phyloP scores from a whole-genome alignment of 192 early-diverging fungal species.

The Coemansia sp. region DNA sequence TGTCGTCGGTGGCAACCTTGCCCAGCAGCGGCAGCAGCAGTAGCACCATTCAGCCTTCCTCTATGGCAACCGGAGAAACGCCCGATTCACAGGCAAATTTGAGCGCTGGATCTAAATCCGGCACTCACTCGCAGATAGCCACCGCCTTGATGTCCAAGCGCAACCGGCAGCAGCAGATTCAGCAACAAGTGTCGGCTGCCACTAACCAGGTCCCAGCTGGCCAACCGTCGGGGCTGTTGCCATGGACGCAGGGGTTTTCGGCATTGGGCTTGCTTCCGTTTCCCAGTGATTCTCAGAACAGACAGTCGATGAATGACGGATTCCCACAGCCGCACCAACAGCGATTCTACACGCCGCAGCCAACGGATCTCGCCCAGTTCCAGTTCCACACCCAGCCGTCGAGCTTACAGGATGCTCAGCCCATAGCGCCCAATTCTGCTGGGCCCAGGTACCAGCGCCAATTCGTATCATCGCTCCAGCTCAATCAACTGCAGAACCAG shows the following conservation, averaged over 20 bases:
- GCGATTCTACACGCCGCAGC: slow-evolving; percentile 36
- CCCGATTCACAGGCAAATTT: background rate
- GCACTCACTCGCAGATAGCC: slow-evolving; percentile 51
- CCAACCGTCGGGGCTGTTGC: slow-evolving; percentile 12
- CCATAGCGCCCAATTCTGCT: slow-evolving; percentile 10
- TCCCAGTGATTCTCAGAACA: background rate
- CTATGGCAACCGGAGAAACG: background rate
- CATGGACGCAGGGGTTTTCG: slow-evolving; percentile 27
- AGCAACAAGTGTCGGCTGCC: slow-evolving; percentile 8
- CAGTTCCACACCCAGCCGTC: slow-evolving; percentile 15
- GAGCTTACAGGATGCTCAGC: slow-evolving; percentile 9
- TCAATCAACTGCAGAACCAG: slow-evolving; percentile 2
- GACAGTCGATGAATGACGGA: slow-evolving; percentile 16
- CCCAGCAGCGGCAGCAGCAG: slow-evolving; percentile 7
- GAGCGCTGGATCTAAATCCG: slow-evolving; percentile 19
- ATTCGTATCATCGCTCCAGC: slow-evolving; percentile 19
- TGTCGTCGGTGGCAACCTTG: slow-evolving; percentile 47
- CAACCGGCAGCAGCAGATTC: slow-evolving; percentile 19
- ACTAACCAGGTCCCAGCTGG: background rate
- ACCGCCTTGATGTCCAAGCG: slow-evolving; percentile 37
- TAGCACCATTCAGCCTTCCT: background rate
- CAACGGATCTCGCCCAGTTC: slow-evolving; percentile 42
- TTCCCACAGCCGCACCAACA: slow-evolving; percentile 19
- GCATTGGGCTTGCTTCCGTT: slow-evolving; percentile 33
- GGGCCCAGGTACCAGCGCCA: slow-evolving; percentile 19